Base-by-base conservation (phyloP, 2,329 filamentous ascomycete genomes). In the Scedosporium boydii region DNA sequence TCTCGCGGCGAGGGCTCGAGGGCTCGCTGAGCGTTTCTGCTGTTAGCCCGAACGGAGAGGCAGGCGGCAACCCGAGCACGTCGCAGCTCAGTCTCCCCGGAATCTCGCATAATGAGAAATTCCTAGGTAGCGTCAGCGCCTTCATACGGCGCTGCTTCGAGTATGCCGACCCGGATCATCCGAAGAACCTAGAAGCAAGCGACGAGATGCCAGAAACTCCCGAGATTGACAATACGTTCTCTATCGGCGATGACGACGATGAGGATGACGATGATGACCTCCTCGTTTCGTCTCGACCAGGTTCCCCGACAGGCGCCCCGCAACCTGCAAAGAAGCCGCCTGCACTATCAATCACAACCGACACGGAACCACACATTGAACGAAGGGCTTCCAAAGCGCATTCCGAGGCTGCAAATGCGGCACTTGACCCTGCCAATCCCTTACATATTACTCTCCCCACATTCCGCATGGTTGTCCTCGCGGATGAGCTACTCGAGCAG, bases 121-220 rank as follows among this genome's bases (percentile, higher is more conserved):
- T 99, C 71, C 77, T 99, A 27, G 90, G 89, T 65, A 96, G 93
- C 65, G 92, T 99, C 60, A 96, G 91, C 68, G 92, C 92, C 2
- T 99, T 99, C 71, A 99, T 98, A 64, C 84, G 93, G 66, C 85
- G 95, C 64, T 99, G 95, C 74, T 99, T 99, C 67, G 95, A 99
- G 75, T 99, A 99, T 70, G 95, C 95, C 5, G 95, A 99, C 70
- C 93, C 95, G 1, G 93, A 96, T 70, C 88, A 90, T 66, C 87
- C 88, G 1, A 81, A 82, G 71, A 82, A 86, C 66, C 80, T 85
- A 64, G 74, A 74, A 51, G 72, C 75, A 9, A 72, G 74, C 44
- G 68, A 38, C 64, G 69, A 34, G 66, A 67, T 55, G 66, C 73
- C 46, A 48, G 23, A 56, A 59, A 10, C 53, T 61, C n/a, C 73